Base-by-base conservation (phyloP, 164 flowering plant genomes). In the Dillenia turbinata region DNA sequence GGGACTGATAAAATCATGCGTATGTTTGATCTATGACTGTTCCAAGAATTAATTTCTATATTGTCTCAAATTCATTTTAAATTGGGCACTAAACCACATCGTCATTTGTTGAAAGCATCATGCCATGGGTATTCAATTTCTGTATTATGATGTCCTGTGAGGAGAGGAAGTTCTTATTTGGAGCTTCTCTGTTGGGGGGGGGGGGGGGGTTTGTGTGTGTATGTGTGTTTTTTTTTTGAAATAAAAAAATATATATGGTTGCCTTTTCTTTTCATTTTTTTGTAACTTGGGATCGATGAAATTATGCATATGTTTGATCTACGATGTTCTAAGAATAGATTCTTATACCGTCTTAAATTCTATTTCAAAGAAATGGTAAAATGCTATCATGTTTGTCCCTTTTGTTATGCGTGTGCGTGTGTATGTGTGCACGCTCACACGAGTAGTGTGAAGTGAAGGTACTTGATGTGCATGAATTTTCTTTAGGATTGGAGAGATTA, bases 401-500 rank as follows among this genome's bases (percentile, higher is more conserved):
- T 33, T 33, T 33, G 40, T 33, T 33, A 33, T 33, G n/a, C 49
- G n/a, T 49, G 43, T 43, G 19, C 0, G 9, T 57, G n/a, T 57
- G 0, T n/a, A n/a, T n/a, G n/a, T n/a, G n/a, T n/a, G n/a, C n/a
- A n/a, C n/a, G n/a, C n/a, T n/a, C n/a, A n/a, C 5, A 10, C 33
- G 11, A 44, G 13, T 10, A 19, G 58, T 55, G 40, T 55, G 13
- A 22, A 55, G 26, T 33, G 12, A 33, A 4, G 40, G 40, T 5
- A 33, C 40, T 33, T 26, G 26, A 26, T 55, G 0, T 22, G 44
- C 12, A 4, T n/a, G 8, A 40, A 55, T 49, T 55, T 55, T 15
- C 3, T 59, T 13, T 45, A 90, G 97, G 90, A 48, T 9, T 83
- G 69, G 95, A 86, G 65, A 83, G 83, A 68, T 75, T 91, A 52